Percentiles rank a stretch among this genome's conserved stretches.
Evolutionary conservation across 306 rosid genomes (phyloP).

Genomic region (Echinosophora koreensis): DNA sequence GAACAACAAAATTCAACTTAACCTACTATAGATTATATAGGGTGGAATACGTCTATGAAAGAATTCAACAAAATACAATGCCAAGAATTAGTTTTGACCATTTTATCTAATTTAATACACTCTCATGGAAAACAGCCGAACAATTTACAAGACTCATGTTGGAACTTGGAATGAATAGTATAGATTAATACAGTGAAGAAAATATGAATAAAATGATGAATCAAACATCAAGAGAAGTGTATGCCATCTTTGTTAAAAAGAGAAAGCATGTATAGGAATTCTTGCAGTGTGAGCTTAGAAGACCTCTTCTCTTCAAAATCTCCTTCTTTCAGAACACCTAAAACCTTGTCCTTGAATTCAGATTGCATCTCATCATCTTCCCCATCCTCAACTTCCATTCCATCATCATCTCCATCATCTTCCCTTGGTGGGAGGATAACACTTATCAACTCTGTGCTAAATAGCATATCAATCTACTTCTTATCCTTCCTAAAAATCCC

Average conservation of each 20-base stretch:
- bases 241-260: constrained; percentile 84
- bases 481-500: no score
- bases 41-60: background rate
- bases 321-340: constrained; percentile 75
- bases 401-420: constrained; percentile 74
- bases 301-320: constrained; percentile 91
- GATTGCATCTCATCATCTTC: constrained; percentile 66
- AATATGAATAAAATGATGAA: background rate
- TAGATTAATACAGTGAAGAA: background rate
- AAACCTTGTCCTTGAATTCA: constrained; percentile 84
- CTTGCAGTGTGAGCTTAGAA: constrained; percentile 81
- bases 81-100: no score
- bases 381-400: constrained; percentile 69
- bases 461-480: no score
- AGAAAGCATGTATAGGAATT: constrained; percentile 77
- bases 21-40: background rate
- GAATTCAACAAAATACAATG: background rate
- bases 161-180: background rate
- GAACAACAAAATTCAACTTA: background rate
- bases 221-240: constrained; percentile 67
- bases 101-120: background rate
- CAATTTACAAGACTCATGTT: background rate
- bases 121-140: background rate
- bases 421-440: no score
- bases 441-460: no score